Conservation (phyloP, 164 flowering plant genomes). For the Chimonanthus praecox region DNA sequence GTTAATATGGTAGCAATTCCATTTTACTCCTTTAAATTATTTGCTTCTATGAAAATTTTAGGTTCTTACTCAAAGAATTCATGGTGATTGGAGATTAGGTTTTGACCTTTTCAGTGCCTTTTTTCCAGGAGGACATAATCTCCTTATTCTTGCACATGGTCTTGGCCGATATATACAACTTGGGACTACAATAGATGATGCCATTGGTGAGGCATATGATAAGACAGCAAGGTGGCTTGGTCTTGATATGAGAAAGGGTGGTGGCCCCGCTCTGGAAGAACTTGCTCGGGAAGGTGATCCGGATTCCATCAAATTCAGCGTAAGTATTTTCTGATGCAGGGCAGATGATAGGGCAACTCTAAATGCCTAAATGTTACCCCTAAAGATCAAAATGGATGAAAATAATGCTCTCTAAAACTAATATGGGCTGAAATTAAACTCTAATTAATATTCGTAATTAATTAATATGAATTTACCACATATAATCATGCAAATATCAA, state of each 20-base stretch:
- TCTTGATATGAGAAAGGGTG: slow-evolving; percentile 86
- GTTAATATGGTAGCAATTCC: too few species aligned
- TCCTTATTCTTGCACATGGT: slow-evolving; percentile 83
- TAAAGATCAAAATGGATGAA: too few species aligned
- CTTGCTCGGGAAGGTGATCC: slow-evolving; percentile 89
- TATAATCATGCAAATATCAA: too few species aligned
- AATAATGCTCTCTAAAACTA: too few species aligned
- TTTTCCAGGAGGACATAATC: slow-evolving; percentile 85
- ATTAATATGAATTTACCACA: too few species aligned
- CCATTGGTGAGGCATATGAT: slow-evolving; percentile 98
- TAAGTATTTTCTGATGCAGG: slow-evolving; percentile 12
- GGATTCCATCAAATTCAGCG: slow-evolving; percentile 63
- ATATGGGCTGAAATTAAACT: too few species aligned
- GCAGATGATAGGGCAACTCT: too few species aligned
- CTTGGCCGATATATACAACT: slow-evolving; percentile 91
- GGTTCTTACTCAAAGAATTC: too few species aligned
- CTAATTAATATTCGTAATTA: too few species aligned
- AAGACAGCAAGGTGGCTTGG: slow-evolving; percentile 99
- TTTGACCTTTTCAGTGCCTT: background rate
- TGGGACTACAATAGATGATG: slow-evolving; percentile 98
- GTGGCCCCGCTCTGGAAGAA: slow-evolving; percentile 92
- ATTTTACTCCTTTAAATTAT: too few species aligned
- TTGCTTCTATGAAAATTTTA: too few species aligned
- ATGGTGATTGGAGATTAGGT: background rate
- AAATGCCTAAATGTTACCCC: too few species aligned